Conservation (phyloP, 805 yeast genomes). For the Starmerella geochares region DNA sequence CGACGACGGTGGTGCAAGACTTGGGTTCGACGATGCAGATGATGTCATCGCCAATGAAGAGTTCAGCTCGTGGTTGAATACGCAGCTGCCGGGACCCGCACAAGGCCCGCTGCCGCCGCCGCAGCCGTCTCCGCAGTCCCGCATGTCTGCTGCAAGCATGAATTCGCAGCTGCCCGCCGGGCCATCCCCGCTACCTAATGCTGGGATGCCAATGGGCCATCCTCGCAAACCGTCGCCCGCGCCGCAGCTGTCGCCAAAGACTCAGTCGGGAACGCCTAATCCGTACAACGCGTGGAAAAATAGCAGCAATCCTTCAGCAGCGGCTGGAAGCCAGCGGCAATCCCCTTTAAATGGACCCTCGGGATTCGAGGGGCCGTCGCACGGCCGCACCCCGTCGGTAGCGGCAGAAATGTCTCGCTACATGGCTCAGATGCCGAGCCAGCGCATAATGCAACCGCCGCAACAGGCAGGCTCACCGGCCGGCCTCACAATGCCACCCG, state of each 20-base stretch:
- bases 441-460: background rate
- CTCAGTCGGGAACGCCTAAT: slow-evolving; percentile 2
- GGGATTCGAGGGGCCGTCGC: background rate
- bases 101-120: background rate
- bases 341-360: background rate
- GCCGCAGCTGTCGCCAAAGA: slow-evolving; percentile 4
- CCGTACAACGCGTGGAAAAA: slow-evolving; percentile 7
- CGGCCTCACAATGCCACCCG: slow-evolving; percentile 7
- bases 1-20: slow-evolving; percentile 15
- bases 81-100: slow-evolving; percentile 8
- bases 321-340: background rate
- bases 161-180: background rate
- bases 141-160: background rate
- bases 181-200: background rate
- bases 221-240: slow-evolving; percentile 2
- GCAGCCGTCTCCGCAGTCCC: slow-evolving; percentile 7
- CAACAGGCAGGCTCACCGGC: background rate
- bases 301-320: background rate
- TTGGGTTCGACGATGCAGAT: slow-evolving; percentile 20
- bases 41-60: slow-evolving; percentile 16
- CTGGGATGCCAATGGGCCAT: background rate
- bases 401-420: slow-evolving; percentile 6
- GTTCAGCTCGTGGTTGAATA: slow-evolving; percentile 16
- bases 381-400: slow-evolving; percentile 6
- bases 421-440: slow-evolving; percentile 6